Conservation (phyloP, 352 stramenopile genomes). For the Phytopythium boreale region DNA sequence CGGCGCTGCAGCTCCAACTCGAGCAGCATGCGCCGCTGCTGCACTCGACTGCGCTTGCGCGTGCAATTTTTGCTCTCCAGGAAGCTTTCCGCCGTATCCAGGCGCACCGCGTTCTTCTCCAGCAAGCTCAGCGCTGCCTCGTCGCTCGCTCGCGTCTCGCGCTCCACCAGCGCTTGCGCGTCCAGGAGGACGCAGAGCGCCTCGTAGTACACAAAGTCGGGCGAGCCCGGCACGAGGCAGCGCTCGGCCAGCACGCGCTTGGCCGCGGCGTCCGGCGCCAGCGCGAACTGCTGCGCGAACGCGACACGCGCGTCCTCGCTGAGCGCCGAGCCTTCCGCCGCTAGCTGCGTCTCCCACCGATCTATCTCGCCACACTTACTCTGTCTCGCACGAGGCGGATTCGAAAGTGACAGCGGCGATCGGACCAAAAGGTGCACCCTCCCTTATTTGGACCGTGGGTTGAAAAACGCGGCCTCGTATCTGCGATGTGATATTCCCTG, state of each 20-base stretch:
- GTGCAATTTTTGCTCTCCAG: constrained; percentile 17
- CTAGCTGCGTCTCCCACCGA: constrained; percentile 11
- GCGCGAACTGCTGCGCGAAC: constrained; percentile 32
- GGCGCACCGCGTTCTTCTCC: constrained; percentile 8
- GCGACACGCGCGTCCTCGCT: constrained; percentile 17
- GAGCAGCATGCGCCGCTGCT: constrained; percentile 27
- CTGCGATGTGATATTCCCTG: neutral
- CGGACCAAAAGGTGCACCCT: too few species aligned
- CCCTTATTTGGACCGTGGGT: too few species aligned
- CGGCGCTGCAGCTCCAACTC: constrained; percentile 37
- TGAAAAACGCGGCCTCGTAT: neutral
- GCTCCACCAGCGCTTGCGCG: constrained; percentile 33
- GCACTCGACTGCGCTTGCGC: constrained; percentile 29
- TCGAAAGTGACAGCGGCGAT: neutral
- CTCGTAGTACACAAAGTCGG: constrained; percentile 28
- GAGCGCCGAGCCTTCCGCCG: constrained; percentile 15
- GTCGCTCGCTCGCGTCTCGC: neutral
- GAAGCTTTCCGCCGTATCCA: constrained; percentile 19
- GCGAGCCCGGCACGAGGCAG: constrained; percentile 16
- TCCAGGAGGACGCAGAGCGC: constrained; percentile 31
- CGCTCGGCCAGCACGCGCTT: constrained; percentile 26
- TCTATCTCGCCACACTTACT: neutral
- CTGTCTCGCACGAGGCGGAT: neutral
- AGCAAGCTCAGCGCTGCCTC: constrained; percentile 18
- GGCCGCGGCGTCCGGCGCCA: constrained; percentile 15